phyloP scores from a whole-genome alignment of 495 filamentous ascomycete genomes.

The Penicillium tannophilum region DNA sequence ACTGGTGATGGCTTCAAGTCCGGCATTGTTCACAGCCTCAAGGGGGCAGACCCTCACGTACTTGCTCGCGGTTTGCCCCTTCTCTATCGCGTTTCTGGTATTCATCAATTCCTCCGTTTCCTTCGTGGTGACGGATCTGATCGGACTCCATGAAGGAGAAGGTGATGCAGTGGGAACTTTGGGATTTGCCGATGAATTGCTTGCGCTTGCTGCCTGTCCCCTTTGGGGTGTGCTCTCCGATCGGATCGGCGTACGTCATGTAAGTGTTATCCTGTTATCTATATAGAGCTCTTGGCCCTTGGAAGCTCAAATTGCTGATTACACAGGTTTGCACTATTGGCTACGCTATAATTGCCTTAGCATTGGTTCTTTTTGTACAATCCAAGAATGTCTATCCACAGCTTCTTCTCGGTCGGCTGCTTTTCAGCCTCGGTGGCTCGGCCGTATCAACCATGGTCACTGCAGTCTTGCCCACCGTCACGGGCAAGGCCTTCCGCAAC shows the following conservation, averaged over 20 bases:
- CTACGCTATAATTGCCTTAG: conserved; percentile 75
- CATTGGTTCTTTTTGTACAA: conserved; percentile 80
- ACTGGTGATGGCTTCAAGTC: conserved; percentile 36
- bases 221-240: conserved; percentile 92
- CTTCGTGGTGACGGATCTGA: conserved; percentile 90
- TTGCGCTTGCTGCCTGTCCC: conserved; percentile 88
- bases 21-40: conserved; percentile 61
- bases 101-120: conserved; percentile 94
- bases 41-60: conserved; percentile 79
- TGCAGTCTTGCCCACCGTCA: conserved; percentile 86
- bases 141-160: conserved; percentile 73
- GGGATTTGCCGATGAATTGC: conserved; percentile 92
- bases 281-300: not conserved
- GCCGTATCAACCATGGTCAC: conserved; percentile 98
- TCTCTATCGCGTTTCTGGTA: conserved; percentile 95
- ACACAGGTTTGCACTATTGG: conserved; percentile 71
- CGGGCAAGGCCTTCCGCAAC: conserved; percentile 41
- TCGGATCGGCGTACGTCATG: conserved; percentile 76
- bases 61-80: conserved; percentile 84
- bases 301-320: conserved; percentile 7
- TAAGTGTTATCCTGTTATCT: conserved; percentile 29
- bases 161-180: conserved; percentile 92
- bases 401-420: conserved; percentile 77
- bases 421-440: conserved; percentile 89
- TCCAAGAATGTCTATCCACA: conserved; percentile 87